Percentiles rank a stretch among this genome's conserved stretches.
Evolutionary conservation across 148 eudicot genomes (phyloP).

Genomic region (Cornus suecica): DNA sequence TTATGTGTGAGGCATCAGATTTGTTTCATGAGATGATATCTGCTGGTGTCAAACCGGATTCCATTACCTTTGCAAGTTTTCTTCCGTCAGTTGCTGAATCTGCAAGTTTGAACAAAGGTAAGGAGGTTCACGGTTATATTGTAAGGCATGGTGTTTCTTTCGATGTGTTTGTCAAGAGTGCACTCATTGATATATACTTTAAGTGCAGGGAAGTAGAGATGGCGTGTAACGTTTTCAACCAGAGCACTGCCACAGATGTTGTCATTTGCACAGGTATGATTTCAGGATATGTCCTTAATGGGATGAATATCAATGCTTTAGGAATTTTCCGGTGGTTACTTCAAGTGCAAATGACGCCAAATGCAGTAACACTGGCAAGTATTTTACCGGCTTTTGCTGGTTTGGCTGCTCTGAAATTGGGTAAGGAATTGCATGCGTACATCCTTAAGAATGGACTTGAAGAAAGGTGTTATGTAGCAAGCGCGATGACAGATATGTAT

Average conservation of each 20-base stretch:
- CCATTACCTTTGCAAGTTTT: constrained; percentile 33
- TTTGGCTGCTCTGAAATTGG: constrained; percentile 22
- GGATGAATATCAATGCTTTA: constrained; percentile 30
- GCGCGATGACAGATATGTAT: constrained; percentile 37
- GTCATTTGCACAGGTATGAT: constrained; percentile 41
- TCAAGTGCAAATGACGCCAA: constrained; percentile 28
- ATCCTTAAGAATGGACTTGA: constrained; percentile 25
- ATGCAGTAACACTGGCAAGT: constrained; percentile 42
- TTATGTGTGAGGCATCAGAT: constrained; percentile 22
- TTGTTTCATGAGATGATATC: constrained; percentile 30
- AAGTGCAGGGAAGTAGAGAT: constrained; percentile 29
- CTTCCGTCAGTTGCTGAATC: constrained; percentile 29
- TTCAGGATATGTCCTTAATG: constrained; percentile 37
- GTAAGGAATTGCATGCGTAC: constrained; percentile 34
- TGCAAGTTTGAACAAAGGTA: constrained; percentile 20
- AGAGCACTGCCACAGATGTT: constrained; percentile 19
- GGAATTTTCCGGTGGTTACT: constrained; percentile 24
- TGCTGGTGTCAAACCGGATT: constrained; percentile 28
- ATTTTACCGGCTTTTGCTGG: constrained; percentile 37
- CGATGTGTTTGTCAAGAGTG: constrained; percentile 37
- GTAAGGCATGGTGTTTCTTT: constrained; percentile 19
- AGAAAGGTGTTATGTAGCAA: constrained; percentile 28
- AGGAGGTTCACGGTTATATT: constrained; percentile 31
- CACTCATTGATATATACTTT: constrained; percentile 38
- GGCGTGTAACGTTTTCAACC: constrained; percentile 23